Evolutionary conservation across 441 rosid genomes (phyloP), one percentile per base, ranked within the genome.

Genomic region (Raphanus hybrid): DNA sequence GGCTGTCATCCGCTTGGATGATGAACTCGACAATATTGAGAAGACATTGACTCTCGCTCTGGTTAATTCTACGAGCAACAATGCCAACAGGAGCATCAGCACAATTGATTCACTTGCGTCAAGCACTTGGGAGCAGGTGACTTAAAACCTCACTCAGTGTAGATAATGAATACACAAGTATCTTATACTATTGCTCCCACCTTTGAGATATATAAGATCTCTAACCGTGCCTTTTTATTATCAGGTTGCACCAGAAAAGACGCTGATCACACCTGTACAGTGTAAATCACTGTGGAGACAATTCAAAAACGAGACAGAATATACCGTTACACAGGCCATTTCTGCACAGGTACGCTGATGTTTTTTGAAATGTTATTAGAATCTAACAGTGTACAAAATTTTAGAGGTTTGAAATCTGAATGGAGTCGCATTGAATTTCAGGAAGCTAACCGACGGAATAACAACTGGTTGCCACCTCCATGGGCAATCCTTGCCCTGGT

Each of bases 391-490:
- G 16, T 2, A 20, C 4, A 39, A 76, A 39, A 27, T 37, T 0
- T 61, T 67, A 8, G 61, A 67, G 65, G 35, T 32, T 41, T 41
- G 3, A 45, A 60, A 15, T 60, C 69, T 79, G 27, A 73, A 69
- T 9, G 7, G 18, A 75, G 58, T 48, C 15, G 0, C 65, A 27
- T 52, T 55, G 16, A 68, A 81, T 81, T 85, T 78, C 96, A 96
- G 99, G 99, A 96, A 86, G 99, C 99, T 54, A 88, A 87, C 82
- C 86, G 82, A 72, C 93, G 98, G 74, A 87, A 79, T 75, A 94
- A 94, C 93, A 96, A 91, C 92, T 96, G 99, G 98, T 73, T 96
- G 62, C 99, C 99, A 71, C 99, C 99, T 78, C 98, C 99, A 84
- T 96, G 99, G 99, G 99, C 99, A 70, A 93, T 96, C 76, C 85